Percentiles rank a stretch among this genome's conserved stretches.
These are phyloP conservation scores for Starmerella bombi DNA, from an alignment of 805 yeast genomes.

Conservation along the genomic window DNA sequence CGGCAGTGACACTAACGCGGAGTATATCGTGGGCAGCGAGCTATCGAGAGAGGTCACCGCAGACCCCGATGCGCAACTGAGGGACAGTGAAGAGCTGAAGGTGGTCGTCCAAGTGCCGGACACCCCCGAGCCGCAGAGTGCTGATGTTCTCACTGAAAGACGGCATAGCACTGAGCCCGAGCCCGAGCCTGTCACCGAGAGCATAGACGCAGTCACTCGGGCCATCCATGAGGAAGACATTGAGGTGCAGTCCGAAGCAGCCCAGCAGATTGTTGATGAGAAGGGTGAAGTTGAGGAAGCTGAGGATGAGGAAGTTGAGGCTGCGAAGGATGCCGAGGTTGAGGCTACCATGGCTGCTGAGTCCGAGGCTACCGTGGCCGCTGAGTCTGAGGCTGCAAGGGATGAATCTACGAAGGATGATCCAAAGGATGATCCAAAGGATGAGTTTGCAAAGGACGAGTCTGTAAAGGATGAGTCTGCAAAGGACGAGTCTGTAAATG, in stretches of 20 bases:
- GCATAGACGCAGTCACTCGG: background rate
- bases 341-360: background rate
- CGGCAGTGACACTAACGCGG: background rate
- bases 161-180: background rate
- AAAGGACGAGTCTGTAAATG: background rate
- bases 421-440: background rate
- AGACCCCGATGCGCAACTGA: slow-evolving; percentile 6
- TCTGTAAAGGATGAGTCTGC: too few species aligned
- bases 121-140: slow-evolving; percentile 2
- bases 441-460: background rate
- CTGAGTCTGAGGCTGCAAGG: too few species aligned
- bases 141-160: too few species aligned
- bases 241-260: background rate
- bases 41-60: slow-evolving; percentile 3
- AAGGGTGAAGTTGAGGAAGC: background rate
- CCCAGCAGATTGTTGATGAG: background rate
- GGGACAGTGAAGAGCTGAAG: slow-evolving; percentile 6
- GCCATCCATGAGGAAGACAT: background rate
- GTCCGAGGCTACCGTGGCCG: too few species aligned
- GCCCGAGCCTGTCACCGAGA: background rate
- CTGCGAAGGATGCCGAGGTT: background rate
- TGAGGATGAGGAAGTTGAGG: too few species aligned
- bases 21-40: background rate
- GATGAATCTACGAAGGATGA: too few species aligned
- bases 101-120: slow-evolving; percentile 3